Base-by-base conservation (phyloP, 2,329 filamentous ascomycete species). In the Apiospora arundinis region DNA sequence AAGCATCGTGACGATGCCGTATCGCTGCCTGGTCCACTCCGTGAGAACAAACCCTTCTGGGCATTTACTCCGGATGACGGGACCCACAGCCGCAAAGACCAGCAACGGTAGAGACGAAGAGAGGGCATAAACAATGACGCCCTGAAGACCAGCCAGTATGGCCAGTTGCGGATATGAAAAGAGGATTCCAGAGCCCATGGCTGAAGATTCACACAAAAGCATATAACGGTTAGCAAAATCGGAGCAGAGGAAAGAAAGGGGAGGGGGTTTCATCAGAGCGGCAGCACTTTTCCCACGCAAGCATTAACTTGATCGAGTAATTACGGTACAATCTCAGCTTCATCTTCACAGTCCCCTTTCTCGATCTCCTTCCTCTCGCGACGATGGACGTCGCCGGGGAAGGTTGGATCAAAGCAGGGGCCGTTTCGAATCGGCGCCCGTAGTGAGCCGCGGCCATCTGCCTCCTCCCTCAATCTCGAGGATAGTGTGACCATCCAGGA, bases 241-340 rank as follows among this genome's bases (percentile, higher is more conserved):
- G 56, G 70, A 71, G 75, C 67, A 67, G 68, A 46, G 68, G 70
- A 74, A 74, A 70, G 76, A 76, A 74, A 76, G 75, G 74, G 65
- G 74, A 69, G 69, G 71, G 74, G 73, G 77, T 75, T 79, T 81
- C 82, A 81, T 84, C 83, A 85, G 90, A 94, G 93, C 93, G 93
- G 93, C 93, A 95, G 92, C 93, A 95, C 93, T 88, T 95, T 95
- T 93, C 93, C 92, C 93, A 95, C 93, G 93, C 93, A 96, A 96
- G 93, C 92, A 95, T 95, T 96, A 95, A 93, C 93, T 96, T 96
- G 93, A 93, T 96, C 93, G 93, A 95, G 93, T 95, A 91, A 88
- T 92, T 87, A 95, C 93, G 93, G 93, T 96, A 90, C 92, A 91
- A 92, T 95, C 93, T 96, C 93, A 95, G 93, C 93, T 90, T 95